These are phyloP conservation scores for Globisporangium iwayamae DNA, from an alignment of 352 stramenopile genomes.

Conservation along the genomic window DNA sequence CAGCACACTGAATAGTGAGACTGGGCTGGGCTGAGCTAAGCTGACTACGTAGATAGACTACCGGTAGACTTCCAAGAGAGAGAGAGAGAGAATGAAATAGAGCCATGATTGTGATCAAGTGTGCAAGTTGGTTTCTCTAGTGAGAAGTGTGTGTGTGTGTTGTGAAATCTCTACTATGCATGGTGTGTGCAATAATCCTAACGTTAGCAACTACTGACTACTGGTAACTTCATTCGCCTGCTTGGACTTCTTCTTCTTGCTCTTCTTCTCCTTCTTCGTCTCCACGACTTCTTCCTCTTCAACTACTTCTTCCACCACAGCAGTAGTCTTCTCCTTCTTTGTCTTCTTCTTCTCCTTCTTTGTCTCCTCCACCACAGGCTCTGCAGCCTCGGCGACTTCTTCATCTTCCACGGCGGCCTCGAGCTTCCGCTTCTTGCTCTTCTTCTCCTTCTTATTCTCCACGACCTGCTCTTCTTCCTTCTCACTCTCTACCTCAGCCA, in stretches of 20 bases:
- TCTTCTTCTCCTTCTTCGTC: constrained; percentile 23
- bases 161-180: neutral
- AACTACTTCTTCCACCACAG: constrained; percentile 1
- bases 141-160: neutral
- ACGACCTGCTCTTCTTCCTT: constrained; percentile 24
- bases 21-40: neutral
- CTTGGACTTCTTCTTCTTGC: constrained; percentile 41
- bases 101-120: neutral
- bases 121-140: neutral
- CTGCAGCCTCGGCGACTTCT: neutral
- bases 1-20: neutral
- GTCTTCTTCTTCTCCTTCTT: constrained; percentile 23
- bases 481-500: constrained; percentile 20
- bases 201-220: neutral
- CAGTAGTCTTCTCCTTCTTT: constrained; percentile 25
- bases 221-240: constrained; percentile 12
- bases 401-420: constrained; percentile 13
- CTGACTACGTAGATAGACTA: neutral
- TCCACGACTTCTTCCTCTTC: constrained; percentile 9
- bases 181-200: neutral
- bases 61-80: neutral
- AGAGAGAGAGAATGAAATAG: neutral
- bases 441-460: constrained; percentile 20
- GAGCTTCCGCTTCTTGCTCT: constrained; percentile 23
- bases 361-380: neutral